Conservation (phyloP, 2,329 filamentous ascomycete species). For the Malbranchea cinnamomea region DNA sequence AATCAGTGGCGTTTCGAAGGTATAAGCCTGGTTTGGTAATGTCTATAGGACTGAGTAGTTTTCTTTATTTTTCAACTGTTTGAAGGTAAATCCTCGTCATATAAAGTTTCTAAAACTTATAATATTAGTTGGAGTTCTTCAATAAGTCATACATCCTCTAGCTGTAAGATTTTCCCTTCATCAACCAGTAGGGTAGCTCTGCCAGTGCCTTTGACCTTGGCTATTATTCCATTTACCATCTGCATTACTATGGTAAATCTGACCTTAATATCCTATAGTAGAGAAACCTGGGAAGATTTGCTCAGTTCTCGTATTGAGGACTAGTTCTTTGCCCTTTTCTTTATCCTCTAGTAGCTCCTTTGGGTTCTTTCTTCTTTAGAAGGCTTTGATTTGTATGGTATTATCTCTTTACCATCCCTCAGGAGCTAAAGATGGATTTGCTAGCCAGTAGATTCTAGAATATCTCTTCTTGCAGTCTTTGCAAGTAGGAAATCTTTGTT, state of each 20-base stretch:
- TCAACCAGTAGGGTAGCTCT: too few species aligned
- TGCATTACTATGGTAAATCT: not conserved
- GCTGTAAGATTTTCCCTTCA: too few species aligned
- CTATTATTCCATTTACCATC: not conserved
- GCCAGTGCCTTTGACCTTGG: not conserved
- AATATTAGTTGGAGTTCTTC: not conserved
- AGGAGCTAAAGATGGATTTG: slow-evolving; percentile 1
- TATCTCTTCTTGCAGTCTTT: too few species aligned
- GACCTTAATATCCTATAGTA: not conserved
- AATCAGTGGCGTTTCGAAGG: not conserved
- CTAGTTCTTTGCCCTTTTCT: not conserved
- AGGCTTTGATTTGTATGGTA: not conserved
- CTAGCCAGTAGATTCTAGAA: slow-evolving; percentile 19
- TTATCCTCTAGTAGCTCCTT: not conserved
- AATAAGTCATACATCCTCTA: not conserved
- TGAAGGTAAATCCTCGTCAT: not conserved
- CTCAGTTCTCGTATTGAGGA: too few species aligned
- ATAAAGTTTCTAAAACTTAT: slow-evolving; percentile 1
- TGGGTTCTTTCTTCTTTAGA: not conserved
- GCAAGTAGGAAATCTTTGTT: too few species aligned
- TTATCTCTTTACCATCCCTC: not conserved
- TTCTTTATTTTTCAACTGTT: not conserved
- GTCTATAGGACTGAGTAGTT: not conserved
- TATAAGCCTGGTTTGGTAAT: not conserved
- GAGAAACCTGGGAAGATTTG: too few species aligned